Evolutionary conservation across 805 yeast species (phyloP), one percentile per base, ranked within the genome.

Genomic region (Candida pini): DNA sequence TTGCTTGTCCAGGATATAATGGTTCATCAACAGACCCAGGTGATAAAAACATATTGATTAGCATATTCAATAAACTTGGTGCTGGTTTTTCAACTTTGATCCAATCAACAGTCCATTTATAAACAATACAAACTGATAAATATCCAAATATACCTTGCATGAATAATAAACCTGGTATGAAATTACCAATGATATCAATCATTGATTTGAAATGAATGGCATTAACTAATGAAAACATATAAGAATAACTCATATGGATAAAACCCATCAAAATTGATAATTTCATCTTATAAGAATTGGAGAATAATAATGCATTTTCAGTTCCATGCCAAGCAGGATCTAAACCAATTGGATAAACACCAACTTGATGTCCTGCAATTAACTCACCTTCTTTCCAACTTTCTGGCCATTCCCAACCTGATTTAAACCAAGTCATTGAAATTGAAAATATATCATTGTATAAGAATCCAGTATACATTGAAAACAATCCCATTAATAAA

Each of bases 281-380:
- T 61, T 92, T 92, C 99, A 92, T 92, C 69, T 92, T 92, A 66
- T 86, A 92, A 3, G 97, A 89, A 66, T 92, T 92, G 33, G 95
- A 76, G 63, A 92, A 92, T 39, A 94, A 63, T 50, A 92, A 69
- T 33, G 81, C 79, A 64, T 92, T 92, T 48, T 92, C 98, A 26
- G 97, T 73, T 13, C 97, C 96, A 60, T 92, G 99, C 99, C 99
- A 92, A 9, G 81, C 84, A 44, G 81, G 84, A 62, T 92, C 99
- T 34, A 92, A 62, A 34, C 99, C 99, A 55, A 92, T 66, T 5
- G 80, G 65, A 54, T 92, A 92, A 9, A 76, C 76, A 7, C 90
- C 86, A 10, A 68, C 68, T 48, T 73, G 69, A 24, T 68, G 68
- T 9, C 88, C 97, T 30, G 67, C 69, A 38, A 89, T 70, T 4